Conservation (phyloP, 2,329 filamentous ascomycete species). For the Colletotrichum orchidophilum region DNA sequence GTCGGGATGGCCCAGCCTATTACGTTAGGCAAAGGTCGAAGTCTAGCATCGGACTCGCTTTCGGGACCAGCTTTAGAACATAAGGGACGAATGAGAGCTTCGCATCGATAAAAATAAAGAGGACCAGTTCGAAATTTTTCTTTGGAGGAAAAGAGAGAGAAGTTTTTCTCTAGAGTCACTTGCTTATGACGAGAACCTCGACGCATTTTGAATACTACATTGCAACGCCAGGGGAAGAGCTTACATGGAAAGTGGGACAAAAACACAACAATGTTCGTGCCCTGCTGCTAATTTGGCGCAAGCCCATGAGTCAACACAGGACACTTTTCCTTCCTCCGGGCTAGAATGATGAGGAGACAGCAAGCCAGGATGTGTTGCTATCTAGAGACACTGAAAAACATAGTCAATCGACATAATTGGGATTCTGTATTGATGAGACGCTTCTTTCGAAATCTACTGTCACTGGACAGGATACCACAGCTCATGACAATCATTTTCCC, state of each 20-base stretch:
- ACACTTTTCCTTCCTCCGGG: too few species aligned
- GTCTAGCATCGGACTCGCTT: background rate
- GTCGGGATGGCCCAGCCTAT: background rate
- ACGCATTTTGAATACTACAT: background rate
- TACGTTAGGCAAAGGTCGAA: too few species aligned
- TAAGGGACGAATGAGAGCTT: background rate
- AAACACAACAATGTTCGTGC: background rate
- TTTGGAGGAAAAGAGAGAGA: background rate
- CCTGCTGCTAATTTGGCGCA: too few species aligned
- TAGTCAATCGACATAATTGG: too few species aligned
- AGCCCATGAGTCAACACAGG: too few species aligned
- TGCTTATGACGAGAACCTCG: background rate
- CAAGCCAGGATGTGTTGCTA: background rate
- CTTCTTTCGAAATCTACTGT: background rate
- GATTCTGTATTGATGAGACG: background rate
- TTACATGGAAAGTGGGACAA: background rate
- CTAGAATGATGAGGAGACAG: too few species aligned
- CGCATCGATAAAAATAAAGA: background rate
- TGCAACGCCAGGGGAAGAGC: background rate
- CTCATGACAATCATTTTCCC: background rate
- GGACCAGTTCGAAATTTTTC: background rate
- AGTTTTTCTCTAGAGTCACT: background rate
- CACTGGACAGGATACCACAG: background rate
- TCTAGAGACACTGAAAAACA: background rate
- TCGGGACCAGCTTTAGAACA: background rate